Conservation (phyloP, 768 basidiomycete species). For the Pulveroboletus sp. region DNA sequence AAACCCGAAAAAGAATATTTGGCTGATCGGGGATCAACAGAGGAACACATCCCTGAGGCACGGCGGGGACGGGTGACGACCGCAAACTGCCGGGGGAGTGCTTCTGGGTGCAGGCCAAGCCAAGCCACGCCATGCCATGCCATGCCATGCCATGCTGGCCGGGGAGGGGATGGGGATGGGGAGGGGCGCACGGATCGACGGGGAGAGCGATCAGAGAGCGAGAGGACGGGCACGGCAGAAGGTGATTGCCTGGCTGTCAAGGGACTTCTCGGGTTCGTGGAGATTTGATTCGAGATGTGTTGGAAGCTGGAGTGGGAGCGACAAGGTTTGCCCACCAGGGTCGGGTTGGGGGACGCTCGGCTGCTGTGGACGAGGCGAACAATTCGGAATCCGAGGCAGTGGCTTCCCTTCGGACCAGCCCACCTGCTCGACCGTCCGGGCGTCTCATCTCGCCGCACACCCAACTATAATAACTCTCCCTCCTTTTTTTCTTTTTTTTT, state of each 20-base stretch:
- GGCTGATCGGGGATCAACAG: constrained; percentile 63
- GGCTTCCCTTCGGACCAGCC: constrained; percentile 24
- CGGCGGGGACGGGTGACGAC: constrained; percentile 19
- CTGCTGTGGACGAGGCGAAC: constrained; percentile 40
- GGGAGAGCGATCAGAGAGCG: not conserved
- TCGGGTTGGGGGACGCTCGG: constrained; percentile 31
- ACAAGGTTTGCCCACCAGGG: constrained; percentile 34
- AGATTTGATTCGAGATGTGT: constrained; percentile 32
- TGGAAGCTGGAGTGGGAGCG: constrained; percentile 8
- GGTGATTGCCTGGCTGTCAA: too few relatives aligned
- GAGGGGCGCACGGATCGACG: not conserved
- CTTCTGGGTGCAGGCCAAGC: too few relatives aligned
- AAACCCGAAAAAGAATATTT: constrained; percentile 32
- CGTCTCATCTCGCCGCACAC: constrained; percentile 20
- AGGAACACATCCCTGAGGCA: constrained; percentile 33
- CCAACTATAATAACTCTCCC: constrained; percentile 34
- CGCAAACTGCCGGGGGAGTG: constrained; percentile 25
- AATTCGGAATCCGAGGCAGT: constrained; percentile 44
- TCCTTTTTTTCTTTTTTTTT: constrained; percentile 32
- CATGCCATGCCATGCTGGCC: too few relatives aligned
- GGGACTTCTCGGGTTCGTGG: too few relatives aligned
- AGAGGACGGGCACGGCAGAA: too few relatives aligned
- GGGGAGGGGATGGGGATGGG: not conserved
- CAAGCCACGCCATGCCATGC: too few relatives aligned
- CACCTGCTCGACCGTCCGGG: constrained; percentile 6